Evolutionary conservation across 2,329 filamentous ascomycete genomes (phyloP).

Genomic region (Apiospora rasikravindrae): DNA sequence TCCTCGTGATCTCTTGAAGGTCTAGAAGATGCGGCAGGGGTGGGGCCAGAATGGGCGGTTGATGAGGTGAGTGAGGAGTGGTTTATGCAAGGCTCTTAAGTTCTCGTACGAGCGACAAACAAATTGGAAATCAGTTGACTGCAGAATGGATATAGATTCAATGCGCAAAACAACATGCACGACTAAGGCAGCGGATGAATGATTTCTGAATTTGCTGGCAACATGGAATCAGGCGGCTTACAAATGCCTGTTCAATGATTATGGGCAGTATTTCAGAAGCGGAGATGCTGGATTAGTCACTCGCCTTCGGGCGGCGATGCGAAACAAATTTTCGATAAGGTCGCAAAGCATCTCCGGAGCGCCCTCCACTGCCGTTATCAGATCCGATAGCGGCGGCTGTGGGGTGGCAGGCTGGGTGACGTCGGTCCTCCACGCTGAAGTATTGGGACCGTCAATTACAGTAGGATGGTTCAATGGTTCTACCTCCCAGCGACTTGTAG

Average conservation of each 20-base stretch:
- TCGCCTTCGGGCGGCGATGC: conserved; percentile 8
- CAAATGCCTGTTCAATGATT: conserved; percentile 21
- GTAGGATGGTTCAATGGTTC: background rate
- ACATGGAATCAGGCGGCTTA: background rate
- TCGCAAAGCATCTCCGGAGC: conserved; percentile 26
- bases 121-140: conserved; percentile 5
- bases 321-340: conserved; percentile 9
- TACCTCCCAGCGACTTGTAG: background rate
- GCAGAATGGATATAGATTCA: background rate
- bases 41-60: conserved; percentile 11
- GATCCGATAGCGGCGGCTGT: conserved; percentile 33
- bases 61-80: conserved; percentile 11
- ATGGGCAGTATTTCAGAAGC: conserved; percentile 17
- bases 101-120: conserved; percentile 15
- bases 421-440: background rate
- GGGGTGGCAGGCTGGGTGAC: background rate
- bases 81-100: background rate
- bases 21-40: background rate
- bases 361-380: conserved; percentile 27
- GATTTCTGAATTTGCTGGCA: background rate
- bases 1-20: conserved; percentile 14
- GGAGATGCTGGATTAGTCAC: conserved; percentile 32
- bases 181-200: background rate
- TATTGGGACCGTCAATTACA: background rate
- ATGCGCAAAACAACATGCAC: conserved; percentile 8